Evolutionary conservation across 108 stramenopile species (phyloP), one percentile per base, ranked within the genome.

Genomic region (Hondaea fermentalgiana): DNA sequence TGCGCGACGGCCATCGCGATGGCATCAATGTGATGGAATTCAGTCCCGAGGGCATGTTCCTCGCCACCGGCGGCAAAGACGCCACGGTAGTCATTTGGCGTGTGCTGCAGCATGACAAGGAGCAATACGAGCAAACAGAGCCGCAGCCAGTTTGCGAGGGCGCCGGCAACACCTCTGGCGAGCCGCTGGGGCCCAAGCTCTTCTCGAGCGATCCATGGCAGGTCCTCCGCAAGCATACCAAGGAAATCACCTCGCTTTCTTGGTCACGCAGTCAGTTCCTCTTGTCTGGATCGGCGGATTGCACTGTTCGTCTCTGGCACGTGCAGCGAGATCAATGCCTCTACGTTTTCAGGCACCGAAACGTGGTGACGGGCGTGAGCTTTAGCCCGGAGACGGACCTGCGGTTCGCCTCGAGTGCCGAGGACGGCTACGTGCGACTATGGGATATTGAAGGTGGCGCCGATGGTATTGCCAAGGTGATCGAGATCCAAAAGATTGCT

Each of bases 251-350:
- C n/a, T 6, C n/a, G n/a, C n/a, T 83, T 43, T 53, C 76, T 8
- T 83, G 76, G 76, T 83, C 76, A 12, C 49, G 51, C 25, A 83
- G 76, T 23, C 76, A 83, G 51, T 83, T 83, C 49, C 51, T 83
- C n/a, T 23, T 83, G n/a, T 83, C 76, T 16, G 76, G 49, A 16
- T 83, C 76, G 2, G 76, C 45, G 6, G 76, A 83, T 4, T 10
- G 19, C 76, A 83, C 76, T 17, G 51, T 53, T 0, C n/a, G 45
- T 12, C 76, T 83, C 28, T 83, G 76, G 76, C 76, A 83, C 76
- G 76, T 53, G 45, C 45, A 47, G 45, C 6, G 76, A 23, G 76
- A 83, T 53, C 49, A 83, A 23, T 83, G 76, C 4, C 28, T 83
- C n/a, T 83, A 83, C 28, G 28, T 83, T 16, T 83, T 83, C 4